Conservation (phyloP, 2,329 filamentous ascomycete species). For the Nemania sp. region DNA sequence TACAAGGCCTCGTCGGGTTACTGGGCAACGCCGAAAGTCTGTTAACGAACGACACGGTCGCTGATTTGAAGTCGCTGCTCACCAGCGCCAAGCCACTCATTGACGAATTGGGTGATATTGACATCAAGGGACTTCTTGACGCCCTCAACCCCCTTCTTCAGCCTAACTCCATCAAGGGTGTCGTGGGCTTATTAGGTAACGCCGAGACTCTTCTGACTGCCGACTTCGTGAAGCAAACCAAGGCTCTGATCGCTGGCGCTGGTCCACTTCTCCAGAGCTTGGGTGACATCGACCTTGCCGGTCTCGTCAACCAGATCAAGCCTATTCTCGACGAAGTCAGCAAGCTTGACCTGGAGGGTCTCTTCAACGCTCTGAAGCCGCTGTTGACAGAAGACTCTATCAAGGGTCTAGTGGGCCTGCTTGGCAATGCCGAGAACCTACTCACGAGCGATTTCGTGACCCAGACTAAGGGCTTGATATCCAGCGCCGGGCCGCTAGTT, state of each 20-base stretch:
- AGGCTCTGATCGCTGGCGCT: conserved; percentile 31
- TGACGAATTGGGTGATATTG: conserved; percentile 17
- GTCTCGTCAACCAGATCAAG: conserved; percentile 32
- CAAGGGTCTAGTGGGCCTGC: conserved; percentile 36
- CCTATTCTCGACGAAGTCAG: conserved; percentile 23
- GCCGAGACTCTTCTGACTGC: conserved; percentile 43
- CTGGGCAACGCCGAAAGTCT: conserved; percentile 23
- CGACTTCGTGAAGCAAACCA: conserved; percentile 34
- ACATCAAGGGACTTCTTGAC: conserved; percentile 40
- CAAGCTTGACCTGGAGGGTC: conserved; percentile 40
- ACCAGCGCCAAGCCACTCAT: conserved; percentile 19
- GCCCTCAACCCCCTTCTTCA: conserved; percentile 44
- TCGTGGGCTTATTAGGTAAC: conserved; percentile 42
- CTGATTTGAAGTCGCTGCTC: conserved; percentile 22
- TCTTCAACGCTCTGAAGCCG: conserved; percentile 42
- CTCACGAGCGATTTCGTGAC: conserved; percentile 35
- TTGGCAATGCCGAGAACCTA: conserved; percentile 39
- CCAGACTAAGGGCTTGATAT: conserved; percentile 35
- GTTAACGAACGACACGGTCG: conserved; percentile 24
- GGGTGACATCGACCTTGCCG: conserved; percentile 39
- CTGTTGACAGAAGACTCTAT: conserved; percentile 35
- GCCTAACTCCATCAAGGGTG: conserved; percentile 32
- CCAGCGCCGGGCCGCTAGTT: conserved; percentile 41
- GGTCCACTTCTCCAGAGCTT: conserved; percentile 41
- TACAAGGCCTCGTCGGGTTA: conserved; percentile 22